phyloP scores from a whole-genome alignment of 208 protist genomes.

The Leishmania tropica region DNA sequence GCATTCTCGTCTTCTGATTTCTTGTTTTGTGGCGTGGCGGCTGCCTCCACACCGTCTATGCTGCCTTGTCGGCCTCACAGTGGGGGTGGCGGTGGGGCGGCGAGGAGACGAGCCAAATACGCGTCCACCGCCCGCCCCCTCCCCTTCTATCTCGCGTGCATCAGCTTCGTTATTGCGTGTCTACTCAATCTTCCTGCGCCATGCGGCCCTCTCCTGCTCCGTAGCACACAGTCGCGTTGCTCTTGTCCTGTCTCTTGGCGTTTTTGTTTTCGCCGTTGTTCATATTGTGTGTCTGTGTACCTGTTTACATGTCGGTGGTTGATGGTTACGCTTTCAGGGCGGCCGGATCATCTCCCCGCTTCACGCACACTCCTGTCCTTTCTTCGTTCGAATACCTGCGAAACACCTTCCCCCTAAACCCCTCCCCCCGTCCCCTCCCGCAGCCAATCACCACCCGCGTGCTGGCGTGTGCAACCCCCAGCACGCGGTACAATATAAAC shows the following conservation, averaged over 20 bases:
- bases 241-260: not conserved
- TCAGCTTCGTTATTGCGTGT: not conserved
- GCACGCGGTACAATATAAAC: no score
- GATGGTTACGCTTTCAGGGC: no score
- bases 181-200: no score
- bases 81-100: no score
- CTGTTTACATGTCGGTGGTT: not conserved
- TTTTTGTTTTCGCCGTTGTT: slow-evolving; percentile 5
- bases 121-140: not conserved
- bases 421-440: not conserved
- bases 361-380: not conserved
- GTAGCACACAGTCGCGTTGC: not conserved
- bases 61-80: not conserved
- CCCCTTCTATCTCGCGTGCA: not conserved
- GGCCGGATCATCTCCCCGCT: not conserved
- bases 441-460: not conserved
- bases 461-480: no score
- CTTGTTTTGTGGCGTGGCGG: not conserved
- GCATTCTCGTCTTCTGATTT: not conserved
- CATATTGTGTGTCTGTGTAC: slow-evolving; percentile 7
- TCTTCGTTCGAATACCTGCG: not conserved
- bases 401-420: not conserved
- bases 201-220: not conserved
- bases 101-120: not conserved
- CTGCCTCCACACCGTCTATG: not conserved